Conservation (phyloP, 768 basidiomycete genomes). For the Kwoniella dendrophila region DNA sequence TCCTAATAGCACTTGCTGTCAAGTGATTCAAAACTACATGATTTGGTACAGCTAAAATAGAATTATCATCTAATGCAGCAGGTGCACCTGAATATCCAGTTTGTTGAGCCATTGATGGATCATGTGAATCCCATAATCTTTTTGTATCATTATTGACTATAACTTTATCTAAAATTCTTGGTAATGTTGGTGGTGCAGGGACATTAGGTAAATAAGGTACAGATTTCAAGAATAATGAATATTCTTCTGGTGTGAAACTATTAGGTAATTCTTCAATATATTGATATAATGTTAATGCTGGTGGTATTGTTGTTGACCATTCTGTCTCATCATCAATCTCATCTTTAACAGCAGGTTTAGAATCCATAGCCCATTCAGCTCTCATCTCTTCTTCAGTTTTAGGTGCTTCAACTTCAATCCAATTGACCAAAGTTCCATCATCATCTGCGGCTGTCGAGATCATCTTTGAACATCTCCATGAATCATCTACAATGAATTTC, state of each 20-base stretch:
- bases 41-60: slow-evolving; percentile 86
- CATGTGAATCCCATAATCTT: slow-evolving; percentile 34
- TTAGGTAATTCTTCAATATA: slow-evolving; percentile 72
- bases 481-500: slow-evolving; percentile 91
- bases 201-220: slow-evolving; percentile 69
- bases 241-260: slow-evolving; percentile 43
- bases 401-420: slow-evolving; percentile 68
- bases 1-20: slow-evolving; percentile 91
- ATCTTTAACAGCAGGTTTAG: slow-evolving; percentile 33
- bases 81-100: slow-evolving; percentile 14
- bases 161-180: slow-evolving; percentile 88
- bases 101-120: slow-evolving; percentile 24
- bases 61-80: slow-evolving; percentile 70
- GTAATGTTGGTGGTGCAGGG: slow-evolving; percentile 83
- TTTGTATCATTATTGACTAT: slow-evolving; percentile 69
- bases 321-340: slow-evolving; percentile 54
- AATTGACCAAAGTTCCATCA: slow-evolving; percentile 86
- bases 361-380: slow-evolving; percentile 48
- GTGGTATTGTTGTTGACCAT: slow-evolving; percentile 82
- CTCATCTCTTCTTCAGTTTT: slow-evolving; percentile 49
- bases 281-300: slow-evolving; percentile 75
- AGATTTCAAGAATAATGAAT: slow-evolving; percentile 53
- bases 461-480: slow-evolving; percentile 66
- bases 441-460: slow-evolving; percentile 90
- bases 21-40: slow-evolving; percentile 94